Evolutionary conservation across 257 asterid species (phyloP).

Genomic region (Euphrasia confusa): DNA sequence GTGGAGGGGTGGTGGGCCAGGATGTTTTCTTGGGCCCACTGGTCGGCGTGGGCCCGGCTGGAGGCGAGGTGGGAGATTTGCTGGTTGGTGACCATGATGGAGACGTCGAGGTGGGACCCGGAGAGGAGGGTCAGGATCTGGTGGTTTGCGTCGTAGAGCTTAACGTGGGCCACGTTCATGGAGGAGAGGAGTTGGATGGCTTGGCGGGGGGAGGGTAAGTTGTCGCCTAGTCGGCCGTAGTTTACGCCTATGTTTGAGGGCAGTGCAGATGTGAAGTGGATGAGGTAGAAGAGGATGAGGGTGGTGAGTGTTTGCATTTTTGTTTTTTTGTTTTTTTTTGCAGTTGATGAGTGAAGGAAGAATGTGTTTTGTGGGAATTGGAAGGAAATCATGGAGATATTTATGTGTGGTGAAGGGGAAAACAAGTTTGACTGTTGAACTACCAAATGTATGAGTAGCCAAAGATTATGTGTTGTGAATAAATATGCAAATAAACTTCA

Average conservation of each 20-base stretch:
- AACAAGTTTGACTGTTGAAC: no score
- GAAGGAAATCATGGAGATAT: no score
- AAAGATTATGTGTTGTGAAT: no score
- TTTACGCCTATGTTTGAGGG: constrained; percentile 45
- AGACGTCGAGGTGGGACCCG: constrained; percentile 45
- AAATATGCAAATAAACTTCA: no score
- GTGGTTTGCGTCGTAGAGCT: constrained; percentile 61
- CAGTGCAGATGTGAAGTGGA: constrained; percentile 32
- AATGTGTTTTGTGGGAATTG: no score
- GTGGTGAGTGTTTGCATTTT: no score
- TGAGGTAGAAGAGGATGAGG: not conserved
- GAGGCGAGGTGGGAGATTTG: constrained; percentile 48
- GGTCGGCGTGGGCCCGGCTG: constrained; percentile 38
- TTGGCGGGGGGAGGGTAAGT: constrained; percentile 51
- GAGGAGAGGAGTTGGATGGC: constrained; percentile 40
- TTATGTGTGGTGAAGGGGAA: no score
- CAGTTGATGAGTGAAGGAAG: no score
- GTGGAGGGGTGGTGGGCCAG: constrained; percentile 50
- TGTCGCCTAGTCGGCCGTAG: constrained; percentile 55
- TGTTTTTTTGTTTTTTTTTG: no score
- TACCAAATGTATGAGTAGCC: no score
- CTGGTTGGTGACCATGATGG: constrained; percentile 54
- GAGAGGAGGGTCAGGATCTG: constrained; percentile 60
- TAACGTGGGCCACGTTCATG: constrained; percentile 41
- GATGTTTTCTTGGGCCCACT: constrained; percentile 58